These are phyloP conservation scores for Helicocarpus griseus DNA, from an alignment of 2,329 filamentous ascomycete species.

Conservation along the genomic window DNA sequence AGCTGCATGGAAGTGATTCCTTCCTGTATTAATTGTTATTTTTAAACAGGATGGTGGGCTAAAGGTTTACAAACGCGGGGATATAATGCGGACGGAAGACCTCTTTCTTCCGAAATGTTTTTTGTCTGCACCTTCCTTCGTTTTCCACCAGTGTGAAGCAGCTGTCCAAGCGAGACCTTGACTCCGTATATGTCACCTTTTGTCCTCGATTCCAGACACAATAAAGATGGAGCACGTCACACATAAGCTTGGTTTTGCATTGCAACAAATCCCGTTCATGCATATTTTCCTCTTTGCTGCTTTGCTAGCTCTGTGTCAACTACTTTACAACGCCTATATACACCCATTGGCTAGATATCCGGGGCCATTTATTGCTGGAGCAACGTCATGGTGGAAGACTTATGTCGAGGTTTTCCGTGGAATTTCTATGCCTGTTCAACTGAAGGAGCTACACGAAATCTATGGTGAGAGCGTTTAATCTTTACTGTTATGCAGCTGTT, in stretches of 20 bases:
- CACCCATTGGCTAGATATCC: constrained; percentile 18
- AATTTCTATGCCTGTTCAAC: constrained; percentile 9
- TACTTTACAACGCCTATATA: constrained; percentile 17
- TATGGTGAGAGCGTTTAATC: constrained; percentile 10
- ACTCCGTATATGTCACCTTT: too few relatives aligned
- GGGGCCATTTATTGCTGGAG: constrained; percentile 19
- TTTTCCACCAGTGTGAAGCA: too few relatives aligned
- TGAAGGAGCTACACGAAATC: constrained; percentile 11
- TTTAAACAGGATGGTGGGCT: too few relatives aligned
- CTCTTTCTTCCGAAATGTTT: too few relatives aligned
- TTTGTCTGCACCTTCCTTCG: too few relatives aligned
- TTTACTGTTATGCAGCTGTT: not conserved
- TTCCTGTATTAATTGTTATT: too few relatives aligned
- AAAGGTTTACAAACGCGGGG: too few relatives aligned
- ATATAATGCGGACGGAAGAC: too few relatives aligned
- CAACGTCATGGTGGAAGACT: constrained; percentile 21
- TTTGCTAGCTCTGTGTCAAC: not conserved
- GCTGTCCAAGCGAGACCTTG: too few relatives aligned
- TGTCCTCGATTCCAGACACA: too few relatives aligned
- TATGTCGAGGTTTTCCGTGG: constrained; percentile 18
- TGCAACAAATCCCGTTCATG: not conserved
- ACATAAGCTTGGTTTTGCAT: not conserved
- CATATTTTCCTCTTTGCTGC: not conserved
- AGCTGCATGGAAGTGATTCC: too few relatives aligned
- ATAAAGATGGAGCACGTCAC: too few relatives aligned